phyloP scores from a whole-genome alignment of 176 grass and related monocot species.

The Carex littledalei region DNA sequence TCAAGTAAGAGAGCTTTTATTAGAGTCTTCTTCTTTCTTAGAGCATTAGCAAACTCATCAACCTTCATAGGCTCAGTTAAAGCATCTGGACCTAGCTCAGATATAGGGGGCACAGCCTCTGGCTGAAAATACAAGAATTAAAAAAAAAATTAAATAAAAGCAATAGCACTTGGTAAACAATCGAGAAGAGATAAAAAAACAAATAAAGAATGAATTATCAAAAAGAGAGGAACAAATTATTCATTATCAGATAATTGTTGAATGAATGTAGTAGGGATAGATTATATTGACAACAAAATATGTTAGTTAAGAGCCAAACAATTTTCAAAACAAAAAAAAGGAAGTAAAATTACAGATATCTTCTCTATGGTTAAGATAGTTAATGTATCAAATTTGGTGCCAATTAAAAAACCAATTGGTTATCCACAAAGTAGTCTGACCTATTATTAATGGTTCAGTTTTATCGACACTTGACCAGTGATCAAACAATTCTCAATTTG shows the following conservation, averaged over 20 bases:
- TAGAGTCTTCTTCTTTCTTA: constrained; percentile 40
- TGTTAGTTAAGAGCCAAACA: not conserved
- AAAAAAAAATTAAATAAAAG: not conserved
- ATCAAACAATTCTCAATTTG: not conserved
- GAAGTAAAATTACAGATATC: not conserved
- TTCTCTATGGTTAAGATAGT: not conserved
- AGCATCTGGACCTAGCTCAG: constrained; percentile 76
- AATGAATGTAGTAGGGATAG: not conserved
- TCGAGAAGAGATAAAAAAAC: not conserved
- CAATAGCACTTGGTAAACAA: not conserved
- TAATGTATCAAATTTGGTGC: not conserved
- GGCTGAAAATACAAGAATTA: constrained; percentile 34
- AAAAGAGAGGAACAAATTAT: not conserved
- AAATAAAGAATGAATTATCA: not conserved
- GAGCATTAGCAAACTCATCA: constrained; percentile 38
- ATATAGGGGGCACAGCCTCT: constrained; percentile 53
- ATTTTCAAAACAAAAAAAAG: not conserved
- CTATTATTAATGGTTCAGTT: not conserved
- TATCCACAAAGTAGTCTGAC: not conserved
- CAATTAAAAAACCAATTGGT: not conserved
- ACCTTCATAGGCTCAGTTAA: constrained; percentile 44
- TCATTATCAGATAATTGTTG: not conserved
- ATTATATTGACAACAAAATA: not conserved
- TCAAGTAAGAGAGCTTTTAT: constrained; percentile 73
- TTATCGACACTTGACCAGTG: not conserved